Evolutionary conservation across 768 basidiomycete genomes (phyloP).

Genomic region (Auricularia sp.): DNA sequence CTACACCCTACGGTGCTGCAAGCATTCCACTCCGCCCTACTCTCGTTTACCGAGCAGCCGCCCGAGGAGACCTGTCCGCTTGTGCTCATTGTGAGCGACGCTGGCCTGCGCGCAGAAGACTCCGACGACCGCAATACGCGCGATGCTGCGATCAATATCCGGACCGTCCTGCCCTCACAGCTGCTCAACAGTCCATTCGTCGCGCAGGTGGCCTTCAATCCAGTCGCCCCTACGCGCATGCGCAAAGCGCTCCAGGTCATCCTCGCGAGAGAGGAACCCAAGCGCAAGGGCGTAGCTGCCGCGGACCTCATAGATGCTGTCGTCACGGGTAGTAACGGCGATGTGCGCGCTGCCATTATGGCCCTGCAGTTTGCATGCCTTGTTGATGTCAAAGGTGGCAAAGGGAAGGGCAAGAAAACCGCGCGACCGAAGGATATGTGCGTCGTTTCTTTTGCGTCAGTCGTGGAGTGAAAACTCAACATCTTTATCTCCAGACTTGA

Average conservation of each 20-base stretch:
- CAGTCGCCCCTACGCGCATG: constrained; percentile 81
- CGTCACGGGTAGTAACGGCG: constrained; percentile 74
- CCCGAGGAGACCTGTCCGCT: constrained; percentile 40
- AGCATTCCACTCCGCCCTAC: constrained; percentile 62
- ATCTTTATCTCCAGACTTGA: constrained; percentile 36
- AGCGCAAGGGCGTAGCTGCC: constrained; percentile 28
- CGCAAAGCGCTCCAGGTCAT: constrained; percentile 63
- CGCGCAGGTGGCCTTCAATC: constrained; percentile 83
- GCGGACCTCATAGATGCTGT: constrained; percentile 66
- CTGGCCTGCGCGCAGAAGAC: constrained; percentile 64
- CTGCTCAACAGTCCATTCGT: constrained; percentile 65
- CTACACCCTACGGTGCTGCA: constrained; percentile 57
- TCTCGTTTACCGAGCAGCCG: constrained; percentile 36
- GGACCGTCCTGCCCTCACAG: constrained; percentile 60
- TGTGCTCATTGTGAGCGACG: constrained; percentile 74
- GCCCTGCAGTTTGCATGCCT: constrained; percentile 78
- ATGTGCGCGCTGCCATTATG: constrained; percentile 90
- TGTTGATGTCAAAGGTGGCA: constrained; percentile 20
- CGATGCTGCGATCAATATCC: constrained; percentile 49
- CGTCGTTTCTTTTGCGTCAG: background rate
- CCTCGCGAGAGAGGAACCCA: constrained; percentile 22
- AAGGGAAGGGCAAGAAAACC: constrained; percentile 22
- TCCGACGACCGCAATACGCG: constrained; percentile 38
- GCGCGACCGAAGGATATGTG: constrained; percentile 17
- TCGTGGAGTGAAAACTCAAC: background rate